phyloP scores from a whole-genome alignment of 2,329 filamentous ascomycete species.

The Aspergillus pseudonomiae region DNA sequence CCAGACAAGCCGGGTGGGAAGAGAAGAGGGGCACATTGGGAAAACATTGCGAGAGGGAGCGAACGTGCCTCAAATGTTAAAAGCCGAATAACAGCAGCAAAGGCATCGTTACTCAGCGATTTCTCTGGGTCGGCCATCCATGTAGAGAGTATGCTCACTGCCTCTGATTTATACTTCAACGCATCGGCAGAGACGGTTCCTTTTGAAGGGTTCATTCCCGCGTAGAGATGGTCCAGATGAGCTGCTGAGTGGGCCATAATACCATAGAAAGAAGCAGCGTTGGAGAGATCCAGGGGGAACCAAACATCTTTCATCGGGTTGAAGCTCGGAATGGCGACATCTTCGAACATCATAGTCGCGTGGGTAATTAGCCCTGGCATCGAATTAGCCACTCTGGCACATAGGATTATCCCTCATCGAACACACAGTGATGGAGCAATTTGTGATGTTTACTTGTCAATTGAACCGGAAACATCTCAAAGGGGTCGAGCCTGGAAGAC shows the following conservation, averaged over 20 bases:
- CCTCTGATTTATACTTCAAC: slow-evolving; percentile 38
- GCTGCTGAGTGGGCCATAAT: slow-evolving; percentile 48
- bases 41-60: neutral
- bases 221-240: slow-evolving; percentile 40
- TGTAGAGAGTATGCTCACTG: slow-evolving; percentile 37
- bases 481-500: slow-evolving; percentile 36
- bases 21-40: neutral
- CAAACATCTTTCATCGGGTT: slow-evolving; percentile 47
- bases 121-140: slow-evolving; percentile 37
- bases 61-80: slow-evolving; percentile 36
- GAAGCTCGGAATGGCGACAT: slow-evolving; percentile 30
- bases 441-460: slow-evolving; percentile 40
- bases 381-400: slow-evolving; percentile 1
- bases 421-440: slow-evolving; percentile 42
- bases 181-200: slow-evolving; percentile 27
- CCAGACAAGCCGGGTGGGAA: neutral
- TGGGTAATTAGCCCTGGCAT: slow-evolving; percentile 33
- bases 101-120: slow-evolving; percentile 39
- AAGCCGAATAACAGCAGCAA: slow-evolving; percentile 36
- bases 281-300: slow-evolving; percentile 45
- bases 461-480: slow-evolving; percentile 39
- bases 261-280: slow-evolving; percentile 45
- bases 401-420: neutral
- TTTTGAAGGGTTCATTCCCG: slow-evolving; percentile 26
- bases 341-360: slow-evolving; percentile 39